phyloP scores from a whole-genome alignment of 805 yeast genomes.

The Teunomyces cretensis region DNA sequence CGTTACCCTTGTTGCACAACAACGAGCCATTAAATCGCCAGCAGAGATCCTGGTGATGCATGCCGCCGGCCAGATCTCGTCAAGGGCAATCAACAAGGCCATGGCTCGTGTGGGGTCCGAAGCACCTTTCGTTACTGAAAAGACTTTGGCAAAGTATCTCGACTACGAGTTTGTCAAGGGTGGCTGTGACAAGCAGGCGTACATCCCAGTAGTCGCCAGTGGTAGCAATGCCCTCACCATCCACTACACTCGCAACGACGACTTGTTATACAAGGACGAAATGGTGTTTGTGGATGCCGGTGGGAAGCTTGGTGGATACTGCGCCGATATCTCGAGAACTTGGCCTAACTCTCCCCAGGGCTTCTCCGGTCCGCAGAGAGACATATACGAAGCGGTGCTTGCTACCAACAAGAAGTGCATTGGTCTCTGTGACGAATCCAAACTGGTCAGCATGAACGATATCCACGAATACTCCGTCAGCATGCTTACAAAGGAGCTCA shows the following conservation, averaged over 20 bases:
- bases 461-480: constrained; percentile 70
- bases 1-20: constrained; percentile 39
- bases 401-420: constrained; percentile 81
- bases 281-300: constrained; percentile 93
- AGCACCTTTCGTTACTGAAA: constrained; percentile 61
- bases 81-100: constrained; percentile 81
- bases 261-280: constrained; percentile 70
- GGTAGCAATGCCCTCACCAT: constrained; percentile 88
- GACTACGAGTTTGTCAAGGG: constrained; percentile 81
- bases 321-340: constrained; percentile 93
- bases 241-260: constrained; percentile 93
- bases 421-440: constrained; percentile 56
- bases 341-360: constrained; percentile 83
- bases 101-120: constrained; percentile 53
- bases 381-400: constrained; percentile 84
- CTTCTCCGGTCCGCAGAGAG: constrained; percentile 77
- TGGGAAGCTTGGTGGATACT: constrained; percentile 89
- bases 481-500: constrained; percentile 60
- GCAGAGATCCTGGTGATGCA: constrained; percentile 80
- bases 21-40: constrained; percentile 72
- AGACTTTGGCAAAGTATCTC: constrained; percentile 73
- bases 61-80: constrained; percentile 77
- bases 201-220: constrained; percentile 94
- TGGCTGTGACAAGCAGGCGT: constrained; percentile 89
- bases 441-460: constrained; percentile 62